Conservation (phyloP, 345 rosid species). For the Aethionema arabicum region DNA sequence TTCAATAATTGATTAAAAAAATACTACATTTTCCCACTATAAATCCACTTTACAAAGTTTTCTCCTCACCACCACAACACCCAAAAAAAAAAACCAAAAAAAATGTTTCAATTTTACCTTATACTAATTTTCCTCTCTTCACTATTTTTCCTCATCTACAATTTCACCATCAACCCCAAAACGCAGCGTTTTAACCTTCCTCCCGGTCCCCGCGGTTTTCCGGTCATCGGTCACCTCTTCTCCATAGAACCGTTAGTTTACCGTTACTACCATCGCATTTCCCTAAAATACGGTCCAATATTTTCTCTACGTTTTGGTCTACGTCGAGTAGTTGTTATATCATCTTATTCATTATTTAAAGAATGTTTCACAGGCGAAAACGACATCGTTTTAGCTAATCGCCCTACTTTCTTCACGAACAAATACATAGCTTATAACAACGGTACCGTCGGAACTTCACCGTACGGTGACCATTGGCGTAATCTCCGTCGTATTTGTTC, state of each 20-base stretch:
- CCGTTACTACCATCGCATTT: constrained; percentile 30
- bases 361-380: constrained; percentile 54
- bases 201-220: constrained; percentile 49
- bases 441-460: constrained; percentile 30
- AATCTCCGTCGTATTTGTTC: constrained; percentile 54
- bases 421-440: constrained; percentile 47
- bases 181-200: constrained; percentile 27
- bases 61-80: too few relatives aligned
- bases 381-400: constrained; percentile 49
- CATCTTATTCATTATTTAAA: constrained; percentile 44
- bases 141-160: constrained; percentile 27
- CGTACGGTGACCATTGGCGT: constrained; percentile 71
- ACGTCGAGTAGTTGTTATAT: constrained; percentile 38
- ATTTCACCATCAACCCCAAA: constrained; percentile 18
- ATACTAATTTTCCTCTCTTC: constrained; percentile 5
- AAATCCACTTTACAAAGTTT: too few relatives aligned
- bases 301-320: constrained; percentile 44
- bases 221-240: constrained; percentile 50
- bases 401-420: constrained; percentile 43
- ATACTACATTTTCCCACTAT: too few relatives aligned
- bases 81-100: not conserved
- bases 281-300: constrained; percentile 42
- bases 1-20: too few relatives aligned
- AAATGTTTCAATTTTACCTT: constrained; percentile 22
- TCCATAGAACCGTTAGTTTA: constrained; percentile 44